Evolutionary conservation across 192 early-diverging fungal species (phyloP).

Genomic region (Mortierella alpina): DNA sequence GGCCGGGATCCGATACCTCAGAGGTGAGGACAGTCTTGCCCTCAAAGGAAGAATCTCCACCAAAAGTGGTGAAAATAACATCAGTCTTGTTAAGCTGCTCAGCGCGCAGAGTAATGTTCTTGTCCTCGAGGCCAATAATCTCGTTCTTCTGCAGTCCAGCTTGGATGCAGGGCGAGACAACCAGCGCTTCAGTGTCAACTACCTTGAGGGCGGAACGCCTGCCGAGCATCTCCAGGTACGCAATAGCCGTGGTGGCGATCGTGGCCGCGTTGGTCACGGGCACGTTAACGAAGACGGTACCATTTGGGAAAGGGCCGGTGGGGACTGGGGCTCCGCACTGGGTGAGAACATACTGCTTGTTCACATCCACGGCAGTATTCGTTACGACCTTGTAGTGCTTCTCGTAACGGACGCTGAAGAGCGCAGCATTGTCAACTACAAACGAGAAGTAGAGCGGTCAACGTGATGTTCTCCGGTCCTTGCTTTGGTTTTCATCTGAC

Average conservation of each 20-base stretch:
- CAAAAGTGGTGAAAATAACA: conserved; percentile 57
- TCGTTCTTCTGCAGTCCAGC: conserved; percentile 27
- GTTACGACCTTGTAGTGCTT: conserved; percentile 77
- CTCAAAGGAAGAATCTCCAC: conserved; percentile 44
- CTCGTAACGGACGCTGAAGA: conserved; percentile 73
- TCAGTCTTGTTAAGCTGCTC: conserved; percentile 61
- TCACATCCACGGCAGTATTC: conserved; percentile 57
- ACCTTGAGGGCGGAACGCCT: conserved; percentile 51
- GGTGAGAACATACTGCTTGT: conserved; percentile 72
- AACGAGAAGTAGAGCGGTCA: not conserved
- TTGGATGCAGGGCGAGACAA: conserved; percentile 67
- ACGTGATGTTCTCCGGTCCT: too few species aligned
- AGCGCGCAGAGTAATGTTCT: conserved; percentile 60
- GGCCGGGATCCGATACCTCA: conserved; percentile 61
- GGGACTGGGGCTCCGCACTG: conserved; percentile 78
- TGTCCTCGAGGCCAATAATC: conserved; percentile 55
- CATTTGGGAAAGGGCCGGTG: conserved; percentile 53
- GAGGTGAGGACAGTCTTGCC: conserved; percentile 60
- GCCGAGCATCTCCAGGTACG: conserved; percentile 72
- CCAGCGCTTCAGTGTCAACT: conserved; percentile 53
- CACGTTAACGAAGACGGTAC: conserved; percentile 56
- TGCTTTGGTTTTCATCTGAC: too few species aligned
- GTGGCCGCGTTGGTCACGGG: conserved; percentile 58
- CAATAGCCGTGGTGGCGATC: conserved; percentile 56
- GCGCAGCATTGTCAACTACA: conserved; percentile 61